Evolutionary conservation across 257 asterid genomes (phyloP).

Genomic region (Lithospermum erythrorhizon): DNA sequence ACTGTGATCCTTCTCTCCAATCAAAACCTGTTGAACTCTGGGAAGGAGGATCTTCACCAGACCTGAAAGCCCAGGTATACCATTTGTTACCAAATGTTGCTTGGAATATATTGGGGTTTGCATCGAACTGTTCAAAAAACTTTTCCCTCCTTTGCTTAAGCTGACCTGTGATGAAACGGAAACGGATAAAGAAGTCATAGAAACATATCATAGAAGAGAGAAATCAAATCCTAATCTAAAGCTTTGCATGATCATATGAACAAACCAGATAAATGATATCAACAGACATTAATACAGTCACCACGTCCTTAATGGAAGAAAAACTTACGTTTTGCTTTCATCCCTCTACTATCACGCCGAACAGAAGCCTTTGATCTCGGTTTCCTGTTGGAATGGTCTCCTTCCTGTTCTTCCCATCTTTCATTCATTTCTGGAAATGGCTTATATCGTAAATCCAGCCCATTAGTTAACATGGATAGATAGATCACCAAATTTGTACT

Average conservation of each 20-base stretch:
- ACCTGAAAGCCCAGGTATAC: constrained; percentile 40
- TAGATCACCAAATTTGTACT: not conserved
- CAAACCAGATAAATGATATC: too few species aligned
- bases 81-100: constrained; percentile 45
- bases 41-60: constrained; percentile 17
- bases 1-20: constrained; percentile 25
- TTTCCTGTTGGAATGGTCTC: constrained; percentile 34
- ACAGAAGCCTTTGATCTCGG: constrained; percentile 35
- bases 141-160: constrained; percentile 29
- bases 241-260: too few species aligned
- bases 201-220: too few species aligned
- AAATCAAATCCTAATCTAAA: too few species aligned
- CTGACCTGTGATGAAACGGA: constrained; percentile 36
- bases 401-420: constrained; percentile 21
- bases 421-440: constrained; percentile 26
- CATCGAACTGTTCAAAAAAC: constrained; percentile 29
- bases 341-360: constrained; percentile 37
- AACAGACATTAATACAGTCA: too few species aligned
- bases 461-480: not conserved
- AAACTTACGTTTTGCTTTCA: constrained; percentile 56
- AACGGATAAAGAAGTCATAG: not conserved
- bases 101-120: constrained; percentile 34
- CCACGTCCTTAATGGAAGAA: not conserved
- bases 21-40: constrained; percentile 31
- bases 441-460: constrained; percentile 15